Evolutionary conservation across 371 early-diverging fungal genomes (phyloP), one percentile per base, ranked within the genome.

Genomic region (Cokeromyces recurvatus): DNA sequence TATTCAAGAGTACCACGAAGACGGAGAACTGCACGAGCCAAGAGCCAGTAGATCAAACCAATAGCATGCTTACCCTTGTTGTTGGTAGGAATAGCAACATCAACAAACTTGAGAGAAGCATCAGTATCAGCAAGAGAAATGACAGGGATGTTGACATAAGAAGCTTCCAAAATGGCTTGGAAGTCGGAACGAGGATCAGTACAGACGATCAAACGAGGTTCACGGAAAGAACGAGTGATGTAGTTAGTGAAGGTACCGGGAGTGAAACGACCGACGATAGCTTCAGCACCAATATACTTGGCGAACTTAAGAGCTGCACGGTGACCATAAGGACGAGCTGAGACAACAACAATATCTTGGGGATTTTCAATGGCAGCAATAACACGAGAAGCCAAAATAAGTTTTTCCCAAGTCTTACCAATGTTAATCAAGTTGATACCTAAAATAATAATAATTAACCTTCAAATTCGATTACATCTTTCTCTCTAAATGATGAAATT

Each of bases 211-310:
- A 99, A 76, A 54, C 99, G 89, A 63, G 99, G 99, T 81, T 99
- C 99, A 76, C 91, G 88, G 87, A 97, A 95, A 52, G 91, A 79
- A 63, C 92, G 94, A 56, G 98, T 97, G 78, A 92, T 94, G 82
- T 97, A 95, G 83, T 99, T 99, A 72, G 99, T 98, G 84, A 99
- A 98, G 70, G 92, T 95, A 83, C 99, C 99, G 50, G 99, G 99
- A 67, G 99, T 98, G 90, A 98, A 99, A 66, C 98, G 90, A 71
- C 99, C 98, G 43, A 97, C 97, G 55, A 96, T 87, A 61, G 99
- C 95, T 75, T 93, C 95, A 53, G 94, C 92, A 48, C 95, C 97
- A 55, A 93, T 95, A 82, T 92, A 88, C 59, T 88, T 86, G 49
- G 95, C 96, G 76, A 92, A 99, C 87, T 98, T 99, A 47, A 95